A percentile compares a stretch with the other conserved stretches of the same genome.
Evolutionary conservation across 1,284 basidiomycete species (phyloP).

Genomic region (Inonotus hispidus): DNA sequence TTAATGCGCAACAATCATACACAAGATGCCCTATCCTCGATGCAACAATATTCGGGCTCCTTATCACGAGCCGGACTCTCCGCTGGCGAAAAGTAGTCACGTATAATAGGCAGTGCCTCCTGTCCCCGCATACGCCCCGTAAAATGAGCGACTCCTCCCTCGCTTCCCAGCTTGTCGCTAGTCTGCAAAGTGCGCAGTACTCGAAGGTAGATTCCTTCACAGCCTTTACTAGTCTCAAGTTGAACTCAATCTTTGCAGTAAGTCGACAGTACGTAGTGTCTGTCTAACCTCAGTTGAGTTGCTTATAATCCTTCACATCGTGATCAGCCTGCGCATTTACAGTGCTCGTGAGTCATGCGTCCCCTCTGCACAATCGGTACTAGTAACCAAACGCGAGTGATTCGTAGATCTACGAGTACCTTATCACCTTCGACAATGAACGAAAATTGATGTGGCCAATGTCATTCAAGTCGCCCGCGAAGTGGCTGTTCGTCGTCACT

Average conservation of each 20-base stretch:
- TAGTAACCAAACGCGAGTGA: not conserved
- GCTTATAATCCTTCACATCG: not conserved
- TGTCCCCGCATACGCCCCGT: not conserved
- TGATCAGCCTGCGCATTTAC: not conserved
- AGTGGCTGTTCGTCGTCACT: not conserved
- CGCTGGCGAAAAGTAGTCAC: not conserved
- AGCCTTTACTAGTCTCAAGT: too few relatives aligned
- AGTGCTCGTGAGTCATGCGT: not conserved
- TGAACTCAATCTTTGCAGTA: not conserved
- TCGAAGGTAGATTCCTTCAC: not conserved
- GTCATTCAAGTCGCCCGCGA: constrained; percentile 1
- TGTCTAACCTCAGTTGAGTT: too few relatives aligned
- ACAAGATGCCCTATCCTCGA: not conserved
- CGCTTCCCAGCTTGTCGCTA: not conserved
- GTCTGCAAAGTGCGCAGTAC: not conserved
- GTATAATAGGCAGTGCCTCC: not conserved
- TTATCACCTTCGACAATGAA: not conserved
- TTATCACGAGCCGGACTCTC: not conserved
- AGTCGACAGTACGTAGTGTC: not conserved
- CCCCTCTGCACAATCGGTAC: not conserved
- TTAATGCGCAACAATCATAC: too few relatives aligned
- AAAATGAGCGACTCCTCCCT: not conserved
- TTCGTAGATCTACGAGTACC: not conserved
- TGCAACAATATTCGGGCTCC: not conserved
- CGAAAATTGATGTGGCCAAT: not conserved